Conservation (phyloP, 768 basidiomycete species). For the Hericium rajendrae region DNA sequence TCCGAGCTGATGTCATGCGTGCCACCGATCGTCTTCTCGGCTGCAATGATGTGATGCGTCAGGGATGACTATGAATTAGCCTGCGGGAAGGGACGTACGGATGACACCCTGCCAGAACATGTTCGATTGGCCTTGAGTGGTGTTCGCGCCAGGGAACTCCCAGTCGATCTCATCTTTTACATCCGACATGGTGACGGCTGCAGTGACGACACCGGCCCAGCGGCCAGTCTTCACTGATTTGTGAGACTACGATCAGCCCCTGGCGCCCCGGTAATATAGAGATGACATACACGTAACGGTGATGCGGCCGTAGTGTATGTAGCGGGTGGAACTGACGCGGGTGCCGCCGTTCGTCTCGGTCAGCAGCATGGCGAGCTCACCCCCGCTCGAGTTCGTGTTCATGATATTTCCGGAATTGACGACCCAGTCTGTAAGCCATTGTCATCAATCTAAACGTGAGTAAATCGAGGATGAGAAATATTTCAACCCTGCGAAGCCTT, state of each 20-base stretch:
- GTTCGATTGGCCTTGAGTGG: slow-evolving; percentile 66
- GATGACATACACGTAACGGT: slow-evolving; percentile 43
- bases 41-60: slow-evolving; percentile 16
- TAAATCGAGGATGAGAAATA: no score
- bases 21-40: slow-evolving; percentile 39
- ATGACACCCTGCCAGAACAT: slow-evolving; percentile 71
- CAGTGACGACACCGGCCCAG: slow-evolving; percentile 76
- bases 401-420: slow-evolving; percentile 58
- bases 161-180: slow-evolving; percentile 84
- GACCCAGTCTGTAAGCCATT: slow-evolving; percentile 47
- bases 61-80: background rate
- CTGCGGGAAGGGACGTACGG: slow-evolving; percentile 32
- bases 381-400: slow-evolving; percentile 50
- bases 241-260: slow-evolving; percentile 6
- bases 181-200: slow-evolving; percentile 75
- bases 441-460: background rate
- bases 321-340: slow-evolving; percentile 68
- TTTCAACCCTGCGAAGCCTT: no score
- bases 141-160: slow-evolving; percentile 65
- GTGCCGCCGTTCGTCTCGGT: slow-evolving; percentile 69
- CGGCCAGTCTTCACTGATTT: slow-evolving; percentile 62
- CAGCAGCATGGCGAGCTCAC: slow-evolving; percentile 59
- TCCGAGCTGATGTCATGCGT: slow-evolving; percentile 42
- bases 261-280: background rate
- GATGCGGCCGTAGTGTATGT: slow-evolving; percentile 73